Evolutionary conservation across 2,329 filamentous ascomycete species (phyloP), one percentile per base, ranked within the genome.

Genomic region (Macrophomina tecta): DNA sequence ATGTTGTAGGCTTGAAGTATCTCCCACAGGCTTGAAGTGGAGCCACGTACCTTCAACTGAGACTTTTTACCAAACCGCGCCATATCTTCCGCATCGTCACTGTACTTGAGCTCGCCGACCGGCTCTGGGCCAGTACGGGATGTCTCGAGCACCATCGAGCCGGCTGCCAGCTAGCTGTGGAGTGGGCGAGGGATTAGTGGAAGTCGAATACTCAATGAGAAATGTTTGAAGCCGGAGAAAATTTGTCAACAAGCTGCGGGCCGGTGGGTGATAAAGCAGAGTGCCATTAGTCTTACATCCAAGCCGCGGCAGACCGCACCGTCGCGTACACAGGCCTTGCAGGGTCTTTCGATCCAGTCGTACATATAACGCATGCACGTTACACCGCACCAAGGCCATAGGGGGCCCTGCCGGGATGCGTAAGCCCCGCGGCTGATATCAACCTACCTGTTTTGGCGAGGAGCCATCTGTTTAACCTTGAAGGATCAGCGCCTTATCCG

Each of bases 21-120:
- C 2, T 16, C 18, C 38, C n/a, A n/a, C 8, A 36, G 9, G 16
- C 5, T 45, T 30, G 36, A 46, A 36, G 28, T 45, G 36, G 61
- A 18, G 36, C n/a, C 8, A 8, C 71, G 34, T 45, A 78, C 76
- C 72, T 78, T 78, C 68, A 78, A 55, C 23, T 77, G 75, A 61
- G 77, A 73, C 67, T 76, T 67, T 60, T 78, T 78, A 2, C 56
- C 56, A 18, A 61, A 48, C 2, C 40, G 56, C 16, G 56, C 56
- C 56, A 61, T 67, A 18, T 70, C 67, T 5, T 52, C 32, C 11
- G 60, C 60, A 52, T 49, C 60, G 34, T 49, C 48, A 38, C 46
- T 48, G 28, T 62, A 62, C 4, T 46, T 45, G 38, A 45, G 42
- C 56, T 46, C 56, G 30, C 40, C 34, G 40, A 16, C 40, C 30